Evolutionary conservation across 495 filamentous ascomycete species (phyloP).

Genomic region (Aspergillus wentii): DNA sequence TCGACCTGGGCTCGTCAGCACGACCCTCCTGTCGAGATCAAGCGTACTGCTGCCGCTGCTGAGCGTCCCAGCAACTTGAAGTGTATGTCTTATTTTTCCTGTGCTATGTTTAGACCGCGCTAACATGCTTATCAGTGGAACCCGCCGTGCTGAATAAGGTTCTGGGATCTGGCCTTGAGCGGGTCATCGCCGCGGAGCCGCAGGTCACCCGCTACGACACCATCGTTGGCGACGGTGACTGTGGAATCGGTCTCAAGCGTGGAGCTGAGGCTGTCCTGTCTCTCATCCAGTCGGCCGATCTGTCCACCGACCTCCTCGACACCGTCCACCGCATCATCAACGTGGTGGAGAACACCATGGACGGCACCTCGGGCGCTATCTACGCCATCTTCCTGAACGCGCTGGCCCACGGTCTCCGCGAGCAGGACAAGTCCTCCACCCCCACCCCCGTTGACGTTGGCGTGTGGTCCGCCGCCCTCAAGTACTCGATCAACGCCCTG

Average conservation of each 20-base stretch:
- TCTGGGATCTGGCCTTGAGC: conserved; percentile 62
- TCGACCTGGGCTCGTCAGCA: conserved; percentile 50
- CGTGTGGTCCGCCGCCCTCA: conserved; percentile 72
- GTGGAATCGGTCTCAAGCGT: conserved; percentile 82
- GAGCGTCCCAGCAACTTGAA: conserved; percentile 66
- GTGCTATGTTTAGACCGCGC: too few species aligned
- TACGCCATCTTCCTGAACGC: conserved; percentile 96
- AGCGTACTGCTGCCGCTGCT: conserved; percentile 50
- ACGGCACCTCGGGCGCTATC: conserved; percentile 90
- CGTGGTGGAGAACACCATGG: conserved; percentile 87
- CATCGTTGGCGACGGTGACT: conserved; percentile 93
- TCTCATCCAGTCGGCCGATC: conserved; percentile 51
- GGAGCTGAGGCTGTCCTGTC: conserved; percentile 82
- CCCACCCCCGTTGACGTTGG: conserved; percentile 43
- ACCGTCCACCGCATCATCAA: conserved; percentile 72
- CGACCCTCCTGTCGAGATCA: conserved; percentile 36
- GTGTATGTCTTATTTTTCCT: conserved; percentile 30
- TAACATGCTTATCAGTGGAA: conserved; percentile 64
- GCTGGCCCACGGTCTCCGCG: conserved; percentile 69
- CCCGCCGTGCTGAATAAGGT: conserved; percentile 48
- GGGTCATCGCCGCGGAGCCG: conserved; percentile 71
- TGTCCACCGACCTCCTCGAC: conserved; percentile 63
- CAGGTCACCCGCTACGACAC: conserved; percentile 88
- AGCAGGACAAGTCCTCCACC: conserved; percentile 45
- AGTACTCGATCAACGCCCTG: conserved; percentile 64